Conservation (phyloP, 768 basidiomycete genomes). For the Termitomyces titanicus region DNA sequence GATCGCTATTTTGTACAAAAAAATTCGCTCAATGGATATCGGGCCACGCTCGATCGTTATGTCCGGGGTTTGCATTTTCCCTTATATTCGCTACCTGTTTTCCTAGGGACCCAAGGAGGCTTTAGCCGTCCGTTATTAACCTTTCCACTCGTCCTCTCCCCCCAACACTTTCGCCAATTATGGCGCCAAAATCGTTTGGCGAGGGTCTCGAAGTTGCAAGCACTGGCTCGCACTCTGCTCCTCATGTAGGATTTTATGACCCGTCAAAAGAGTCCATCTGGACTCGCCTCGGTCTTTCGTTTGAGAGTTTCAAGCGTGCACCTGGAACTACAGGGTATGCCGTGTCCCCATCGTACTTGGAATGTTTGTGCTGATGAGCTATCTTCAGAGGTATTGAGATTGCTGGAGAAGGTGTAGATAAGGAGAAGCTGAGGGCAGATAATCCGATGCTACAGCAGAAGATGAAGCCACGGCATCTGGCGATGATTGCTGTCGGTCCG, state of each 20-base stretch:
- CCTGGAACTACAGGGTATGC: slow-evolving; percentile 43
- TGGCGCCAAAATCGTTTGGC: slow-evolving; percentile 30
- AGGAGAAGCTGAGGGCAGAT: slow-evolving; percentile 33
- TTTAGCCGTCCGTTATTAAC: not conserved
- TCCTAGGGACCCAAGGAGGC: not conserved
- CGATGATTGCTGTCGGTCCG: slow-evolving; percentile 48
- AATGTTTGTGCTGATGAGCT: not conserved
- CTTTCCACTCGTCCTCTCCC: no score
- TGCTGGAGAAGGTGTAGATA: slow-evolving; percentile 32
- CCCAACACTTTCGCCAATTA: slow-evolving; percentile 5
- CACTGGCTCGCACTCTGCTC: slow-evolving; percentile 20
- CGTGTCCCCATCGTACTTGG: not conserved
- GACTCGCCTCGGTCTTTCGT: slow-evolving; percentile 39
- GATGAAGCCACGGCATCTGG: slow-evolving; percentile 44
- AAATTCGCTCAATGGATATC: not conserved
- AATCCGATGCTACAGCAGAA: slow-evolving; percentile 45
- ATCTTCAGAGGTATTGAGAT: slow-evolving; percentile 34
- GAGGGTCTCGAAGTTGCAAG: slow-evolving; percentile 31
- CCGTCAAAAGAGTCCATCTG: slow-evolving; percentile 42
- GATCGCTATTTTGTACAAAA: not conserved
- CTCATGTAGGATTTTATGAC: slow-evolving; percentile 38
- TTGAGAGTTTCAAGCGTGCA: slow-evolving; percentile 45
- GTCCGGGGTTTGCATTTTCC: not conserved
- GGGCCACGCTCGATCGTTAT: not conserved
- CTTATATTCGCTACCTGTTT: not conserved